phyloP scores from a whole-genome alignment of 345 rosid species.

The Euphorbia lathyris region DNA sequence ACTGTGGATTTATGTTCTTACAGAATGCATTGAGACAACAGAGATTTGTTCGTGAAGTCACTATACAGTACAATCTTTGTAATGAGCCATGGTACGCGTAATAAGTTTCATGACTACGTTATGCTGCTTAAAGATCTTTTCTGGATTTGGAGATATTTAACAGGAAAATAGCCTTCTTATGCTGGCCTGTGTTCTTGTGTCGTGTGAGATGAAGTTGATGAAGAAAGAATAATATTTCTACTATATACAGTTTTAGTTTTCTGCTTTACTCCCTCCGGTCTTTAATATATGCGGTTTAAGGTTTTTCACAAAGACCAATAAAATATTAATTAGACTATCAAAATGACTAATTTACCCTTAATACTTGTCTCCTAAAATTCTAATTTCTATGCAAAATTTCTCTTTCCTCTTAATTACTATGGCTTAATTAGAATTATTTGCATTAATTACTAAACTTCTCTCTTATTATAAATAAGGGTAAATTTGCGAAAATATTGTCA shows the following conservation, averaged over 20 bases:
- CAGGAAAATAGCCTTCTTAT: not conserved
- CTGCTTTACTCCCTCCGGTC: too few relatives aligned
- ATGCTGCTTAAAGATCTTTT: conserved; percentile 6
- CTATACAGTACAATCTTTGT: conserved; percentile 98
- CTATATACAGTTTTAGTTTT: not conserved
- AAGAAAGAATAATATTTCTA: not conserved
- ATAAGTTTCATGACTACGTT: conserved; percentile 8
- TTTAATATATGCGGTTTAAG: too few relatives aligned
- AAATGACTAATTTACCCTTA: too few relatives aligned
- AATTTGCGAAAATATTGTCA: too few relatives aligned
- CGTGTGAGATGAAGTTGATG: not conserved
- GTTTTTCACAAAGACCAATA: too few relatives aligned
- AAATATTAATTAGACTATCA: too few relatives aligned
- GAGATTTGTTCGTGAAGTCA: conserved; percentile 95
- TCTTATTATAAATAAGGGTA: too few relatives aligned
- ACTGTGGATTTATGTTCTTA: conserved; percentile 20
- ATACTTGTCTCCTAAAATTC: too few relatives aligned
- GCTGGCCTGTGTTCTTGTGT: not conserved
- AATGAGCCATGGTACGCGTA: conserved; percentile 92
- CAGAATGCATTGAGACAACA: conserved; percentile 98
- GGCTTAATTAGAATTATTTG: too few relatives aligned
- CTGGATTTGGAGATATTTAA: not conserved
- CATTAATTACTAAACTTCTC: too few relatives aligned
- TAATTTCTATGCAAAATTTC: too few relatives aligned
- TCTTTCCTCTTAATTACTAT: too few relatives aligned